Evolutionary conservation across 1,284 basidiomycete species (phyloP).

Genomic region (Ustilago lituana): DNA sequence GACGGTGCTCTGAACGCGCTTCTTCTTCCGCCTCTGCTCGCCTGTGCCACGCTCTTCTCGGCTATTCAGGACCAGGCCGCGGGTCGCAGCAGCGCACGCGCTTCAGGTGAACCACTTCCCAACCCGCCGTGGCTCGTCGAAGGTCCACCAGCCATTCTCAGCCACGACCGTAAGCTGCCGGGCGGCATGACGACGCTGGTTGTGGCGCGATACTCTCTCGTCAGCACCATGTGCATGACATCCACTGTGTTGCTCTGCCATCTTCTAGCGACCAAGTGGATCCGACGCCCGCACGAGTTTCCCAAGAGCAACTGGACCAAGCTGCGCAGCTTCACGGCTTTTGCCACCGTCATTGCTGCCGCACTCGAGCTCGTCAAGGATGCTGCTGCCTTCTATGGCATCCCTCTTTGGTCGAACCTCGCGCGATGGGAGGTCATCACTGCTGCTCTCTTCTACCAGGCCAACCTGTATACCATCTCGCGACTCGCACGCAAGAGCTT

Average conservation of each 20-base stretch:
- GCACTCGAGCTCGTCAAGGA: slow-evolving; percentile 63
- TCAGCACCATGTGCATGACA: slow-evolving; percentile 53
- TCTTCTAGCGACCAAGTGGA: slow-evolving; percentile 53
- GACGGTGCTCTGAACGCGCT: slow-evolving; percentile 58
- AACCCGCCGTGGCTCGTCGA: slow-evolving; percentile 52
- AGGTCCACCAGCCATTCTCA: slow-evolving; percentile 47
- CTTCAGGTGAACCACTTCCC: slow-evolving; percentile 44
- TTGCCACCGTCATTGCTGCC: slow-evolving; percentile 61
- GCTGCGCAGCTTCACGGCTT: slow-evolving; percentile 66
- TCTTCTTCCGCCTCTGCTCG: slow-evolving; percentile 52
- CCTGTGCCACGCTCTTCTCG: slow-evolving; percentile 47
- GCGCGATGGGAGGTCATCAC: slow-evolving; percentile 74
- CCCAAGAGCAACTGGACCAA: slow-evolving; percentile 63
- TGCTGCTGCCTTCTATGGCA: slow-evolving; percentile 50
- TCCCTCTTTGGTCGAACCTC: slow-evolving; percentile 61
- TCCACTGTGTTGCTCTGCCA: slow-evolving; percentile 47
- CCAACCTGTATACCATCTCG: slow-evolving; percentile 86
- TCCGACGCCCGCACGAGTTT: slow-evolving; percentile 48
- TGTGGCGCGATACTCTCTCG: slow-evolving; percentile 51
- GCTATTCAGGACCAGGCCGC: slow-evolving; percentile 47
- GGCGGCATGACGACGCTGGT: slow-evolving; percentile 44
- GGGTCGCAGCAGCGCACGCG: slow-evolving; percentile 39
- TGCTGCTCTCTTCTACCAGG: slow-evolving; percentile 85
- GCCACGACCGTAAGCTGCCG: slow-evolving; percentile 28
- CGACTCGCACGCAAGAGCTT: slow-evolving; percentile 90